phyloP scores from a whole-genome alignment of 768 basidiomycete genomes.

The Termitomyces sp. region DNA sequence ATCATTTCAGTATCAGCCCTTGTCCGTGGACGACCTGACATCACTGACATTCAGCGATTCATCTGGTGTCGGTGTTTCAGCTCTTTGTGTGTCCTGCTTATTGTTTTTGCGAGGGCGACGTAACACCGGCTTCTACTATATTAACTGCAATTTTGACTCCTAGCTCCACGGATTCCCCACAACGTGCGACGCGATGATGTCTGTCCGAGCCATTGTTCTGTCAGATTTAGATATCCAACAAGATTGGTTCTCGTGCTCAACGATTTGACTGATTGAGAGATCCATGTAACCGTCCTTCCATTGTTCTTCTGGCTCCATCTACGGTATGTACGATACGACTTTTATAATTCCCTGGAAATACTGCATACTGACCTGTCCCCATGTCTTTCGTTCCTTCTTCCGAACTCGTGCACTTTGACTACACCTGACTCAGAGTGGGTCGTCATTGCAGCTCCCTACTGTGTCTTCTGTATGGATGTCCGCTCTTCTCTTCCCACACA shows the following conservation, averaged over 20 bases:
- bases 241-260: constrained; percentile 1
- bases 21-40: constrained; percentile 1
- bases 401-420: not conserved
- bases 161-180: not conserved
- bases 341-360: not conserved
- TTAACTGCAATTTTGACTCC: constrained; percentile 1
- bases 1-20: not conserved
- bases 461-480: not conserved
- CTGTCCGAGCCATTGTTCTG: constrained; percentile 15
- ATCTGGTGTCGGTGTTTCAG: not conserved
- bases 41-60: not conserved
- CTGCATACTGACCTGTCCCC: not conserved
- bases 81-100: not conserved
- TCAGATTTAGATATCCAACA: constrained; percentile 8
- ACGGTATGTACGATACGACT: not conserved
- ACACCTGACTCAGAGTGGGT: not conserved
- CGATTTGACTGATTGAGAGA: constrained; percentile 4
- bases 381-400: not conserved
- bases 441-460: not conserved
- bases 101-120: not conserved
- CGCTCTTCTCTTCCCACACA: not conserved
- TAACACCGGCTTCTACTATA: not conserved
- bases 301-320: not conserved
- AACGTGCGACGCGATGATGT: constrained; percentile 7
- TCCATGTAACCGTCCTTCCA: not conserved